Base-by-base conservation (phyloP, 2,329 filamentous ascomycete genomes). In the Arthrobotrys sphaeroides region DNA sequence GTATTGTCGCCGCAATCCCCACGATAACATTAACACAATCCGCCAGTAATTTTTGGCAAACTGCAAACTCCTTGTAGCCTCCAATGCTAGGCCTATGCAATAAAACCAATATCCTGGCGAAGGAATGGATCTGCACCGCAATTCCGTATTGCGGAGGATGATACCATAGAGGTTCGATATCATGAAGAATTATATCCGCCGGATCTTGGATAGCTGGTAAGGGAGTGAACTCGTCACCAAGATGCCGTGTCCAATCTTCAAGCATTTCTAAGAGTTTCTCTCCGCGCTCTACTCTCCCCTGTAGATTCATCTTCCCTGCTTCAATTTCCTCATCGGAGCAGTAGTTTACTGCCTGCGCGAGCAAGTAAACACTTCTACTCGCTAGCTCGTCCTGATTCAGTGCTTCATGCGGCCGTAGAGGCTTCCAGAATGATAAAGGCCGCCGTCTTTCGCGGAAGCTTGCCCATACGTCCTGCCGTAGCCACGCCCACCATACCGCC, bases 401-500 rank as follows among this genome's bases (percentile, higher is more conserved):
- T 1, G 84, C 82, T 3, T 82, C 79, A 40, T 86, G 84, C 0
- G 83, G 82, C 68, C 84, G 86, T 5, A 83, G 85, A 0, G 87
- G 87, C 45, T 83, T 83, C 87, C 87, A 90, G 55, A 88, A 88
- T 33, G 84, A 89, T 75, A 89, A 84, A 1, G 85, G 85, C 5
- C 85, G 83, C 3, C 88, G 82, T 20, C 84, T 83, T 78, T 89
- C 88, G 0, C 87, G 84, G 77, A 89, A 89, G 0, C 88, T 88
- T 1, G 87, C 88, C 88, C 88, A 90, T 0, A 88, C 84, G 78
- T 90, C 88, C 78, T 90, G 88, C n/a, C 87, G 83, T 2, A 90
- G 82, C 88, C 88, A 90, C 0, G 86, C 85, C 88, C 88, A 90
- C 88, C 88, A 90, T 0, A 88, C 86, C 0, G 87, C 86, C 76